phyloP scores from a whole-genome alignment of 208 protist species.

The Vickermania spadyakhi region DNA sequence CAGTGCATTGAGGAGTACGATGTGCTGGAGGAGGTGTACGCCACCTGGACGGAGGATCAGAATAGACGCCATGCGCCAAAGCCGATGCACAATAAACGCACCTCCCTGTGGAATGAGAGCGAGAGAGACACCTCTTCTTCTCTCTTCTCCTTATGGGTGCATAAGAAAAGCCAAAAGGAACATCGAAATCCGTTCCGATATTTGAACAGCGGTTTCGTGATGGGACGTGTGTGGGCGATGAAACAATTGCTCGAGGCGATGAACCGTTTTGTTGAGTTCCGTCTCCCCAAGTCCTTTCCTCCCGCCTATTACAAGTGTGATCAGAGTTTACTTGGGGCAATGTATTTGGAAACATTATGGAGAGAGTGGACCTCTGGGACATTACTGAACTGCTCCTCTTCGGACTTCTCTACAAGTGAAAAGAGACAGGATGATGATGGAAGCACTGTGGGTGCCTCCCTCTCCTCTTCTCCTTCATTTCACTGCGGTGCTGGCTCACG shows the following conservation, averaged over 20 bases:
- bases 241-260: neutral
- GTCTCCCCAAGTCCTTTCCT: neutral
- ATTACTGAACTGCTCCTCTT: no score
- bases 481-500: neutral
- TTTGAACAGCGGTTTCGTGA: neutral
- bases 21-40: neutral
- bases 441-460: no score
- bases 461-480: neutral
- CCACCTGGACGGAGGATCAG: neutral
- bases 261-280: neutral
- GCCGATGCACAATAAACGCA: no score
- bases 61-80: neutral
- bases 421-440: no score
- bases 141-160: neutral
- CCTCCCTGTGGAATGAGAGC: no score
- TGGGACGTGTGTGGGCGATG: neutral
- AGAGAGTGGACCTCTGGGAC: neutral
- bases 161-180: neutral
- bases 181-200: neutral
- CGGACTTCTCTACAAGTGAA: no score
- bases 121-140: neutral
- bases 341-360: neutral
- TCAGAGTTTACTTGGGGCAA: neutral
- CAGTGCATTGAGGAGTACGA: neutral
- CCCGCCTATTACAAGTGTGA: neutral